Conservation (phyloP, 768 basidiomycete genomes). For the Terana coerulea region DNA sequence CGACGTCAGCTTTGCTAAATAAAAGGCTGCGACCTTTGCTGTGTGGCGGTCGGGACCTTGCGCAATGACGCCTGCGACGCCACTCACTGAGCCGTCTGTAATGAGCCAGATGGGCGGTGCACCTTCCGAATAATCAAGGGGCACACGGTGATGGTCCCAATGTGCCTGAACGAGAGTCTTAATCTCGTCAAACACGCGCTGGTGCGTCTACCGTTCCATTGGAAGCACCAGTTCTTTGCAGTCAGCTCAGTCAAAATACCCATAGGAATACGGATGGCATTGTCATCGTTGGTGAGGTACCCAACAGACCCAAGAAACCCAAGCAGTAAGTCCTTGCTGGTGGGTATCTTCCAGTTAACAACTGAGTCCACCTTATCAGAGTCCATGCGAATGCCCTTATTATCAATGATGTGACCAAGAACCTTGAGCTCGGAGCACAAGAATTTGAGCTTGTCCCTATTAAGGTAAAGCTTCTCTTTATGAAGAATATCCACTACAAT, state of each 20-base stretch:
- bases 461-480: conserved; percentile 34
- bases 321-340: conserved; percentile 24
- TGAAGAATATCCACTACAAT: conserved; percentile 32
- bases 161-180: conserved; percentile 19
- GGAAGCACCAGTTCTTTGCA: conserved; percentile 11
- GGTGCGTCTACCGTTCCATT: conserved; percentile 26
- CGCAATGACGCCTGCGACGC: conserved; percentile 17
- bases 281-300: conserved; percentile 31
- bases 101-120: conserved; percentile 21
- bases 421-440: conserved; percentile 28
- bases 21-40: conserved; percentile 22
- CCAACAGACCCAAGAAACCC: conserved; percentile 36
- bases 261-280: conserved; percentile 35
- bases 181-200: conserved; percentile 29
- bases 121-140: conserved; percentile 20
- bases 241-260: conserved; percentile 25
- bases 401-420: conserved; percentile 25
- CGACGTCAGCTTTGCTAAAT: conserved; percentile 24
- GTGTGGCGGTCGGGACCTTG: conserved; percentile 21
- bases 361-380: conserved; percentile 24
- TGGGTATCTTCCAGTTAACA: conserved; percentile 28
- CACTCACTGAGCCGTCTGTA: conserved; percentile 22
- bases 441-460: conserved; percentile 31
- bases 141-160: conserved; percentile 15
- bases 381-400: conserved; percentile 26